phyloP scores from a whole-genome alignment of 2,329 filamentous ascomycete genomes.

The Clonostachys solani region DNA sequence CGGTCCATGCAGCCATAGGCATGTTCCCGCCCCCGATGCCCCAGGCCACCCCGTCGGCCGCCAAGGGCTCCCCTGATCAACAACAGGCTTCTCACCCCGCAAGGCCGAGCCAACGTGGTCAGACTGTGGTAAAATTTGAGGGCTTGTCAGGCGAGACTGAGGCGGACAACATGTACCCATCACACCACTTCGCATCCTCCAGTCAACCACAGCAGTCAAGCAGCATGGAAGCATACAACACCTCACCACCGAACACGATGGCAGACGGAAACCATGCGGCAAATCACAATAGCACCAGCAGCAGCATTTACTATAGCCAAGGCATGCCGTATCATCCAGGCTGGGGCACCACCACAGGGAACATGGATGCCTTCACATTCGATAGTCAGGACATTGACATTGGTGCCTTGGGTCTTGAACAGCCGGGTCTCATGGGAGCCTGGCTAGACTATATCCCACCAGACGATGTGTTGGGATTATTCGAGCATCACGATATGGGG shows the following conservation, averaged over 20 bases:
- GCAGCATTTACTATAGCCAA: conserved; percentile 19
- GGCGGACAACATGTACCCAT: conserved; percentile 16
- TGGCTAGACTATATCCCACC: conserved; percentile 70
- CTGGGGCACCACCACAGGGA: conserved; percentile 23
- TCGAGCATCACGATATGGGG: conserved; percentile 29
- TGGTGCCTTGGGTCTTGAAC: conserved; percentile 52
- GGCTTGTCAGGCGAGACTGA: conserved; percentile 19
- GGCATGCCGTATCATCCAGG: conserved; percentile 18
- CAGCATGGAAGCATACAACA: conserved; percentile 34
- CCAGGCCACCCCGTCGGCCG: conserved; percentile 41
- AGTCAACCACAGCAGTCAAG: conserved; percentile 30
- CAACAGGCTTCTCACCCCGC: conserved; percentile 6
- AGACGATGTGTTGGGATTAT: conserved; percentile 57
- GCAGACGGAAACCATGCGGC: conserved; percentile 19
- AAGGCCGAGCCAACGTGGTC: background rate
- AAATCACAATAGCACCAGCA: conserved; percentile 6
- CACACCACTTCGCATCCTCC: conserved; percentile 26
- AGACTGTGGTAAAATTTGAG: conserved; percentile 19
- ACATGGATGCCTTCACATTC: conserved; percentile 59
- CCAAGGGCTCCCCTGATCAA: conserved; percentile 36
- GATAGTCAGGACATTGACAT: conserved; percentile 77
- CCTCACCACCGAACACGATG: conserved; percentile 36
- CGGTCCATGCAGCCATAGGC: conserved; percentile 39
- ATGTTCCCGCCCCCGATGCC: conserved; percentile 46
- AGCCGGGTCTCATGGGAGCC: conserved; percentile 61